These are phyloP conservation scores for Podospora fimiseda DNA, from an alignment of 495 filamentous ascomycete genomes.

Conservation along the genomic window DNA sequence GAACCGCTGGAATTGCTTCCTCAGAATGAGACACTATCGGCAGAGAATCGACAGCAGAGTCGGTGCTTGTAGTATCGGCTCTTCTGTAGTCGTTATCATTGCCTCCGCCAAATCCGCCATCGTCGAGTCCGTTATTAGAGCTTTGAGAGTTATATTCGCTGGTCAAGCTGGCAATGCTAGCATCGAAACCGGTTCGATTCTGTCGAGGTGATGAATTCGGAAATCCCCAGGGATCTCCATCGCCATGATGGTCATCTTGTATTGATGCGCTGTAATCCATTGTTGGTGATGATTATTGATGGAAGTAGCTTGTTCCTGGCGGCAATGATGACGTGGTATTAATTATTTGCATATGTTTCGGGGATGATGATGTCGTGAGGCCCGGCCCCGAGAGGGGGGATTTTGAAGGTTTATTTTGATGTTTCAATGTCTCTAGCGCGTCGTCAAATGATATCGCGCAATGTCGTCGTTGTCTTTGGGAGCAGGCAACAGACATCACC, in stretches of 20 bases:
- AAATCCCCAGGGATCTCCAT: slow-evolving; percentile 71
- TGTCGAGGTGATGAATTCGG: slow-evolving; percentile 58
- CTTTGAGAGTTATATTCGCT: slow-evolving; percentile 27
- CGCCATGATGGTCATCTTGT: slow-evolving; percentile 64
- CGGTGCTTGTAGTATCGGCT: slow-evolving; percentile 36
- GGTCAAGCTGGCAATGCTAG: slow-evolving; percentile 16
- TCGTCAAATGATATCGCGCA: too few relatives aligned
- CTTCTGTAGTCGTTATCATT: slow-evolving; percentile 27
- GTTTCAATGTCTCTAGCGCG: too few relatives aligned
- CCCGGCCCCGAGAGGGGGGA: too few relatives aligned
- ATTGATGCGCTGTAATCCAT: slow-evolving; percentile 86
- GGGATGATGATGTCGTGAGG: not conserved
- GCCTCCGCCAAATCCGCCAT: slow-evolving; percentile 32
- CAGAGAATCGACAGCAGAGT: slow-evolving; percentile 16
- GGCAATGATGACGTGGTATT: slow-evolving; percentile 9
- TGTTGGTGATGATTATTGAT: slow-evolving; percentile 7
- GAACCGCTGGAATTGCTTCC: not conserved
- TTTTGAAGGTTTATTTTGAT: too few relatives aligned
- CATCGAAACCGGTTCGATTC: slow-evolving; percentile 50
- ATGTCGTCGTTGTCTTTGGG: too few relatives aligned
- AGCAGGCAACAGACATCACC: too few relatives aligned
- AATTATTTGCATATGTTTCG: not conserved
- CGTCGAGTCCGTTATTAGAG: slow-evolving; percentile 33
- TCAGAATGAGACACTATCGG: slow-evolving; percentile 14
- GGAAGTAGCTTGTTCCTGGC: not conserved